Percentiles rank a stretch among this genome's conserved stretches.
phyloP scores from a whole-genome alignment of 1,139 yeast genomes.

The Eremothecium gossypii region DNA sequence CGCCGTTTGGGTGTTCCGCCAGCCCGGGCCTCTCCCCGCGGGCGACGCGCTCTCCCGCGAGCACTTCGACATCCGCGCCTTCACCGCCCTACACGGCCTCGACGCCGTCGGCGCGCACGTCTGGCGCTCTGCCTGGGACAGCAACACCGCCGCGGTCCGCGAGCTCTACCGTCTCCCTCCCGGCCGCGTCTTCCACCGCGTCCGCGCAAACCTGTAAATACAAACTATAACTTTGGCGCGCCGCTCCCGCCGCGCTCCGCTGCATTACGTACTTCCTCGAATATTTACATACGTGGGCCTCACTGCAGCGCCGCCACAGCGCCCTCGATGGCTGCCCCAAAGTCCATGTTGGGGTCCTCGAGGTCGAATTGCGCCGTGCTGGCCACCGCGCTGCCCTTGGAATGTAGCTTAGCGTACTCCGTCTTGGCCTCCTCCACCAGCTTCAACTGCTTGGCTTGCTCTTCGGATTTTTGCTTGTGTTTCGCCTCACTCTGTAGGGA shows the following conservation, averaged over 20 bases:
- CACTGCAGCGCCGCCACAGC: slow-evolving; percentile 36
- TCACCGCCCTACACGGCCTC: slow-evolving; percentile 47
- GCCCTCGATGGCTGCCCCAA: slow-evolving; percentile 45
- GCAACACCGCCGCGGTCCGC: slow-evolving; percentile 61
- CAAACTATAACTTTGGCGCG: background rate
- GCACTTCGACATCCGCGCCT: slow-evolving; percentile 62
- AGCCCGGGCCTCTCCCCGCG: slow-evolving; percentile 29
- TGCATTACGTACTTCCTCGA: background rate
- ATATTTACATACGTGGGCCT: slow-evolving; percentile 2
- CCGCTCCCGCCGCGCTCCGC: slow-evolving; percentile 1
- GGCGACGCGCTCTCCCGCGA: slow-evolving; percentile 29
- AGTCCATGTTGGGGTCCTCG: slow-evolving; percentile 86
- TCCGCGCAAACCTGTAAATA: slow-evolving; percentile 22
- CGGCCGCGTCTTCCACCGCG: slow-evolving; percentile 68
- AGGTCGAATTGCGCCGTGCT: slow-evolving; percentile 44
- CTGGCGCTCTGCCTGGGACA: slow-evolving; percentile 83
- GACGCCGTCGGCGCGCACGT: slow-evolving; percentile 83
- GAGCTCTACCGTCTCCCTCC: slow-evolving; percentile 58
- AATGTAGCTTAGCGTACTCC: slow-evolving; percentile 66
- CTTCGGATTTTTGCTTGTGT: slow-evolving; percentile 47
- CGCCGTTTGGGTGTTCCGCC: slow-evolving; percentile 87
- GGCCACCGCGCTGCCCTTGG: slow-evolving; percentile 24
- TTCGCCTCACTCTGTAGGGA: slow-evolving; percentile 53
- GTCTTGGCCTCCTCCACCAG: slow-evolving; percentile 83
- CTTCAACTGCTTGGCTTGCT: slow-evolving; percentile 59